A percentile compares a stretch with the other conserved stretches of the same genome.
Conservation (phyloP, 164 flowering plant species). For the Magnolia changhungtana region DNA sequence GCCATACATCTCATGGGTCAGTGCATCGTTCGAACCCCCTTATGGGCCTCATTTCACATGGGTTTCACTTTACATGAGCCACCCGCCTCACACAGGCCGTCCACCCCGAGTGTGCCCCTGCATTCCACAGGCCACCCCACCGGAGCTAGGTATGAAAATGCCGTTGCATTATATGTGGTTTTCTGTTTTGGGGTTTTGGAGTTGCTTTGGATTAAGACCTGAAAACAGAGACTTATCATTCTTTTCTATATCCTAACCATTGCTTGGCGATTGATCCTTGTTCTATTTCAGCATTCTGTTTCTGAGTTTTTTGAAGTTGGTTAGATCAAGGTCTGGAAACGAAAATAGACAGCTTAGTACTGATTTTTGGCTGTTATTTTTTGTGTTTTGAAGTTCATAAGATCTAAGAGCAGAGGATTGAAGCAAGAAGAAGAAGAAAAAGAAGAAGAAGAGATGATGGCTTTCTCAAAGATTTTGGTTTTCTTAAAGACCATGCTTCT, state of each 20-base stretch:
- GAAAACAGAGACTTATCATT: neutral
- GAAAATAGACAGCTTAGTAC: too few species aligned
- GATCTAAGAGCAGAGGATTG: neutral
- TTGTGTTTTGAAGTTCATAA: neutral
- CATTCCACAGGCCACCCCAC: too few species aligned
- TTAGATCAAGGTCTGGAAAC: neutral
- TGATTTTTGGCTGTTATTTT: neutral
- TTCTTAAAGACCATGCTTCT: conserved; percentile 13
- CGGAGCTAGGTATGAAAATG: too few species aligned
- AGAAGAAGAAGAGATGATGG: conserved; percentile 20
- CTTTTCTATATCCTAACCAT: neutral
- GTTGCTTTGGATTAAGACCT: neutral
- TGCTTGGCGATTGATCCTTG: too few species aligned
- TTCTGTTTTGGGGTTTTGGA: neutral
- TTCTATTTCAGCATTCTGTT: neutral
- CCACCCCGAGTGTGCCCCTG: too few species aligned
- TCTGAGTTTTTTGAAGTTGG: neutral
- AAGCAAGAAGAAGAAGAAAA: neutral
- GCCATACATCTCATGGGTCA: too few species aligned
- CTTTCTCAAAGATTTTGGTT: conserved; percentile 9
- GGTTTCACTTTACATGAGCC: too few species aligned
- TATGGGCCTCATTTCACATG: too few species aligned
- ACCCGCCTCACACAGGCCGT: too few species aligned
- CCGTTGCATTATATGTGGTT: neutral
- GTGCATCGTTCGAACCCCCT: too few species aligned